Conservation (phyloP, 139 green algal species). For the Chlamydomonas asymmetrica region DNA sequence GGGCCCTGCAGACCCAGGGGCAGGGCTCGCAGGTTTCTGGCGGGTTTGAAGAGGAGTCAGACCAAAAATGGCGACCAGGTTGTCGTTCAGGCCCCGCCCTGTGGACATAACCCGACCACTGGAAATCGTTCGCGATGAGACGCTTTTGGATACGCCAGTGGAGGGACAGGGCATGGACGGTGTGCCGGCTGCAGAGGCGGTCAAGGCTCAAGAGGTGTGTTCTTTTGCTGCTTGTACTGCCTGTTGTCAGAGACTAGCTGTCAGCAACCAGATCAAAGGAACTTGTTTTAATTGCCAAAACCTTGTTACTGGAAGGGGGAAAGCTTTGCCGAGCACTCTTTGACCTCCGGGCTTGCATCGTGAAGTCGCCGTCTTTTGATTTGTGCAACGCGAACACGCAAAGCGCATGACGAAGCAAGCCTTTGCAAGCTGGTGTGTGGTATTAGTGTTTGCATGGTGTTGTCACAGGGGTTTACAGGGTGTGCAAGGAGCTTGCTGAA, state of each 20-base stretch:
- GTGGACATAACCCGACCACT: conserved; percentile 76
- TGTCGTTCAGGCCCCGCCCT: conserved; percentile 70
- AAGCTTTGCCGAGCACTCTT: too few relatives aligned
- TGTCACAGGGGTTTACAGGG: not conserved
- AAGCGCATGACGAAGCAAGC: too few relatives aligned
- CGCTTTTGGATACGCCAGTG: conserved; percentile 68
- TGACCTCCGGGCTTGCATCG: too few relatives aligned
- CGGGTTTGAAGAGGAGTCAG: too few relatives aligned
- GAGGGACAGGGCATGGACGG: conserved; percentile 31
- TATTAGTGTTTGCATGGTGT: not conserved
- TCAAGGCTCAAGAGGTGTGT: conserved; percentile 9
- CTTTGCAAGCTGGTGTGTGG: too few relatives aligned
- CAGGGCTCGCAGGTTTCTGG: too few relatives aligned
- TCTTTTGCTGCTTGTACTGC: conserved; percentile 1
- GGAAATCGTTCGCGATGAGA: conserved; percentile 72
- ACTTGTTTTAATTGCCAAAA: not conserved
- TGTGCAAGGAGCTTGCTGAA: not conserved
- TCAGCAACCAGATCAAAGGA: not conserved
- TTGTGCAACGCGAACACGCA: too few relatives aligned
- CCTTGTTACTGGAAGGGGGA: not conserved
- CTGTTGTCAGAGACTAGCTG: conserved; percentile 15
- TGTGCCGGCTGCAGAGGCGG: conserved; percentile 6
- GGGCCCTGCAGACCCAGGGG: too few relatives aligned
- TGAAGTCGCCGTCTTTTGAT: too few relatives aligned
- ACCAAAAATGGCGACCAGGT: too few relatives aligned